Percentiles rank a stretch among this genome's conserved stretches.
Conservation (phyloP, 2,329 filamentous ascomycete genomes). For the Venturia carpophila region DNA sequence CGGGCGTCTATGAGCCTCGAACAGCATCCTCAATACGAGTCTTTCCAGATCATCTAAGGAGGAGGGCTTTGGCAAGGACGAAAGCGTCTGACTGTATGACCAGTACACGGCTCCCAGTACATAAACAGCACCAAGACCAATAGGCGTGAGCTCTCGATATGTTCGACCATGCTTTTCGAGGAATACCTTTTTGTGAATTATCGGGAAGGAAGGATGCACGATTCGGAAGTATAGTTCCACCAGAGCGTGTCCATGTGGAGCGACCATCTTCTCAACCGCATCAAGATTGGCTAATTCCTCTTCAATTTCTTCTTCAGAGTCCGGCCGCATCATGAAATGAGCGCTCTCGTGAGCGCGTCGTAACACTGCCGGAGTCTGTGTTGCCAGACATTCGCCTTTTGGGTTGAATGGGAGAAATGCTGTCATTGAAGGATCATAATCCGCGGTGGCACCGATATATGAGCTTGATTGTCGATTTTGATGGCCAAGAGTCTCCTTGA, state of each 20-base stretch:
- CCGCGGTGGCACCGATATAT: slow-evolving; percentile 27
- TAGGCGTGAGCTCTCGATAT: slow-evolving; percentile 48
- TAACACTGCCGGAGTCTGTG: slow-evolving; percentile 19
- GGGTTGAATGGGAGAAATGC: slow-evolving; percentile 21
- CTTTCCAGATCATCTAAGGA: slow-evolving; percentile 30
- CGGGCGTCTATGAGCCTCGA: slow-evolving; percentile 31
- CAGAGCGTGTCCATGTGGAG: slow-evolving; percentile 61
- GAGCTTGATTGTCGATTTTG: slow-evolving; percentile 28
- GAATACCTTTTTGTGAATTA: slow-evolving; percentile 54
- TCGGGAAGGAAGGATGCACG: slow-evolving; percentile 51
- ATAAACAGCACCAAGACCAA: slow-evolving; percentile 51
- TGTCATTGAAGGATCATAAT: slow-evolving; percentile 27
- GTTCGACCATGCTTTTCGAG: slow-evolving; percentile 53
- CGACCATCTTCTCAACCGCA: slow-evolving; percentile 45
- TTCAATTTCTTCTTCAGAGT: slow-evolving; percentile 20
- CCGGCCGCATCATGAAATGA: slow-evolving; percentile 25
- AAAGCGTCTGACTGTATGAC: slow-evolving; percentile 48
- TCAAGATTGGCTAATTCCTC: slow-evolving; percentile 16
- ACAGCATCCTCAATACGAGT: slow-evolving; percentile 31
- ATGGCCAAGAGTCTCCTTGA: slow-evolving; percentile 30
- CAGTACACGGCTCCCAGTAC: slow-evolving; percentile 44
- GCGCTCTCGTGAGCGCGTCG: slow-evolving; percentile 24
- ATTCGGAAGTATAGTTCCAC: slow-evolving; percentile 67
- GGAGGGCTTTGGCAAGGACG: slow-evolving; percentile 38
- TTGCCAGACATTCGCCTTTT: slow-evolving; percentile 17